Percentiles rank a stretch among this genome's conserved stretches.
phyloP scores from a whole-genome alignment of 176 grass and related monocot genomes.

The Cenchrus fungigraminus region DNA sequence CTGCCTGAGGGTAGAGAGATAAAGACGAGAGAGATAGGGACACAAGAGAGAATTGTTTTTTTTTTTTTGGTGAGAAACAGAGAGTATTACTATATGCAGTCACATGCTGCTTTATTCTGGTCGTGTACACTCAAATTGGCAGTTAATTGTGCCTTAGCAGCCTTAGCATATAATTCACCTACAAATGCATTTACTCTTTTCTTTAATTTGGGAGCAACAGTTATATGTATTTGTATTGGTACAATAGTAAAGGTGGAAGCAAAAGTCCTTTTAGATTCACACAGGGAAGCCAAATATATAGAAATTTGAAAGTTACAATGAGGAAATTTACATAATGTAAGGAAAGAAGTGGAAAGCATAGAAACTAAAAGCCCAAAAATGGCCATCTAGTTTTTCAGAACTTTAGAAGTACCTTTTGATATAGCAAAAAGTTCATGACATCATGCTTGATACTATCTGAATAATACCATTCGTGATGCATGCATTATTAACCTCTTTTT shows the following conservation, averaged over 20 bases:
- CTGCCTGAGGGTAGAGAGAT: not conserved
- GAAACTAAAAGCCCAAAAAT: not conserved
- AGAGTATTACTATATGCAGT: not conserved
- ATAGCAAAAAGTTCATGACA: not conserved
- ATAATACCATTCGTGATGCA: not conserved
- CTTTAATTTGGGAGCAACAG: not conserved
- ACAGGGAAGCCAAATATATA: not conserved
- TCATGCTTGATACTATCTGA: not conserved
- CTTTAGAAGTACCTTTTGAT: not conserved
- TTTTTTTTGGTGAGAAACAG: not conserved
- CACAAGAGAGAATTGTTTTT: not conserved
- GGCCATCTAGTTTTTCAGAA: too few species aligned
- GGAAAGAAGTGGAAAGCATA: not conserved
- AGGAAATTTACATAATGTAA: not conserved
- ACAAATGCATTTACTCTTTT: not conserved
- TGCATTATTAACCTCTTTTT: constrained; percentile 9
- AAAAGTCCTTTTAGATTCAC: not conserved
- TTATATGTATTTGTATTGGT: not conserved
- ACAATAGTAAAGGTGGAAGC: not conserved
- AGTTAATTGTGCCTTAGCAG: not conserved
- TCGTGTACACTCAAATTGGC: not conserved
- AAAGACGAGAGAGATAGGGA: not conserved
- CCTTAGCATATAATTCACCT: not conserved
- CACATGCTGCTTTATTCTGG: not conserved
- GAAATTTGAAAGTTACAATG: not conserved